Conservation (phyloP, 2,329 filamentous ascomycete species). For the Neurospora sp. region DNA sequence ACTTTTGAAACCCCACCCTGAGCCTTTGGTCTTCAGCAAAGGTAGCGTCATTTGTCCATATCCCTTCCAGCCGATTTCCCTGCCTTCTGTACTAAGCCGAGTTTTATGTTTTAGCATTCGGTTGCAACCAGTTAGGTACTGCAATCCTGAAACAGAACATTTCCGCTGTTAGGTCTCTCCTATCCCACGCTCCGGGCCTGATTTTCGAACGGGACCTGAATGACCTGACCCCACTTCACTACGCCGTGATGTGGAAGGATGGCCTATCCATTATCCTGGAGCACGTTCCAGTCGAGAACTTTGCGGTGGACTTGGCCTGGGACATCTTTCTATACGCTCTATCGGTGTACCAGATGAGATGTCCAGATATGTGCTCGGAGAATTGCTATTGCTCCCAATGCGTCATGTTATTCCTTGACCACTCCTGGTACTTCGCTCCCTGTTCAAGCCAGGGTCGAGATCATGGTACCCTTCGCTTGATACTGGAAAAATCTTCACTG, state of each 20-base stretch:
- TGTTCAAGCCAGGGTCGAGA: not conserved
- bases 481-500: not conserved
- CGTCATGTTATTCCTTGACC: not conserved
- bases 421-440: not conserved
- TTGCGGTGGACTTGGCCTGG: not conserved
- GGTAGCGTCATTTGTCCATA: not conserved
- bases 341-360: rapidly evolving
- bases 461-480: not conserved
- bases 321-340: not conserved
- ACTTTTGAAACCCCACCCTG: not conserved
- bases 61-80: not conserved
- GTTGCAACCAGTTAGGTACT: not conserved
- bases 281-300: not conserved
- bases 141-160: not conserved
- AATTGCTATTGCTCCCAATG: not conserved
- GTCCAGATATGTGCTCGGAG: not conserved
- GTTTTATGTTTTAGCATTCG: not conserved
- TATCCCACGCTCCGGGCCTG: not conserved
- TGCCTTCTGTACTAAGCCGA: not conserved
- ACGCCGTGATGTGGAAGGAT: not conserved
- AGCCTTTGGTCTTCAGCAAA: not conserved
- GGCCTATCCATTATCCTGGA: not conserved
- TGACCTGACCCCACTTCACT: not conserved
- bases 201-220: not conserved
- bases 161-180: not conserved